Evolutionary conservation across 805 yeast species (phyloP).

Genomic region (Ogataea paraovalis): DNA sequence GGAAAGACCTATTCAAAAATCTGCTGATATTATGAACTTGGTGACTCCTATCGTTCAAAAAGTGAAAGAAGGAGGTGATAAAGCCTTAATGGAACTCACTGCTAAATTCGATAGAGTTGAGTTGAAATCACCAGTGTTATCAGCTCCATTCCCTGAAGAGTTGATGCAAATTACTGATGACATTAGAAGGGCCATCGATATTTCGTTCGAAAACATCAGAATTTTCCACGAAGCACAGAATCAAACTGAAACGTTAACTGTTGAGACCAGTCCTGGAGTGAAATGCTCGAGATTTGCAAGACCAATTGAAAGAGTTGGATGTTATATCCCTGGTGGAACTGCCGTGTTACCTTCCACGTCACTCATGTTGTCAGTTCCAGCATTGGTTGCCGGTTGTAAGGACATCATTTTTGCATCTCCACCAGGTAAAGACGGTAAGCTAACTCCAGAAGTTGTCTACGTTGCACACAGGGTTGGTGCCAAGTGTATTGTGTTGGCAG

Average conservation of each 20-base stretch:
- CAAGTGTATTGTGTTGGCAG: slow-evolving; percentile 83
- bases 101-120: slow-evolving; percentile 86
- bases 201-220: slow-evolving; percentile 82
- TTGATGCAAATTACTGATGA: slow-evolving; percentile 69
- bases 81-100: slow-evolving; percentile 83
- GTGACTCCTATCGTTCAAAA: slow-evolving; percentile 85
- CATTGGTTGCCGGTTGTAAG: slow-evolving; percentile 94
- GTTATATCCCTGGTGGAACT: slow-evolving; percentile 98
- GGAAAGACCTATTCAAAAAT: slow-evolving; percentile 92
- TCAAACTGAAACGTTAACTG: slow-evolving; percentile 65
- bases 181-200: slow-evolving; percentile 79
- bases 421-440: slow-evolving; percentile 86
- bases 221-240: slow-evolving; percentile 94
- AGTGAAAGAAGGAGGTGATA: slow-evolving; percentile 77
- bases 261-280: slow-evolving; percentile 94
- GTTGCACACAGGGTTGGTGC: slow-evolving; percentile 97
- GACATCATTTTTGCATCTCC: slow-evolving; percentile 94
- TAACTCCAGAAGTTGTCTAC: slow-evolving; percentile 95
- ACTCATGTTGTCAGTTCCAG: slow-evolving; percentile 97
- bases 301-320: slow-evolving; percentile 91
- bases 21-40: slow-evolving; percentile 86
- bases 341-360: slow-evolving; percentile 98
- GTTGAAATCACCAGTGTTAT: slow-evolving; percentile 66
- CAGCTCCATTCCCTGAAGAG: slow-evolving; percentile 83
- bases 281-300: slow-evolving; percentile 91